phyloP scores from a whole-genome alignment of 345 rosid genomes.

The Dimocarpus longan region DNA sequence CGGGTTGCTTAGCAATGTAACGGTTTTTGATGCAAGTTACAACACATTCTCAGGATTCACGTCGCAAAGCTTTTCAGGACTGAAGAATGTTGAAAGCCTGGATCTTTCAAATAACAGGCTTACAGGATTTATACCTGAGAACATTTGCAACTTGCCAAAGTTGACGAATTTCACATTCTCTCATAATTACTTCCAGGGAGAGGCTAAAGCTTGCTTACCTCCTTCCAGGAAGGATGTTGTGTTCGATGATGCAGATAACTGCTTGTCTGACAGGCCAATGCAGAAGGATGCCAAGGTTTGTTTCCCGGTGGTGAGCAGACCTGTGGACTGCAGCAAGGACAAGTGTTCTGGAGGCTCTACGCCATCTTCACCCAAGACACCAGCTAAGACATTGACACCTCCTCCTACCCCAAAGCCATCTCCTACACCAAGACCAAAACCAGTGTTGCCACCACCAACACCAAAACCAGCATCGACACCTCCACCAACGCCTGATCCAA shows the following conservation, averaged over 20 bases:
- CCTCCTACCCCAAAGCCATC: constrained; percentile 1
- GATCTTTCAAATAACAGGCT: constrained; percentile 57
- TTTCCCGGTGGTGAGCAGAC: constrained; percentile 44
- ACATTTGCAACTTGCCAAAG: constrained; percentile 57
- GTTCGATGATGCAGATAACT: constrained; percentile 54
- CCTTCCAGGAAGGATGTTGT: constrained; percentile 27
- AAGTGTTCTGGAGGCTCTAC: constrained; percentile 38
- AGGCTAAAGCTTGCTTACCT: constrained; percentile 46
- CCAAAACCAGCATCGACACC: not conserved
- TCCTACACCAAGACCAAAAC: not conserved
- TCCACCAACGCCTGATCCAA: no score
- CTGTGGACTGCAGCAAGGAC: constrained; percentile 77
- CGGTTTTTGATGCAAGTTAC: constrained; percentile 57
- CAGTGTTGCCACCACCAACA: constrained; percentile 11
- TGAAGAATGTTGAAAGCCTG: constrained; percentile 41
- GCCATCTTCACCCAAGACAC: constrained; percentile 20
- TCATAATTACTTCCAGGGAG: constrained; percentile 58
- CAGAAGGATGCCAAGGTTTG: constrained; percentile 50
- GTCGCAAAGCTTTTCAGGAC: constrained; percentile 38
- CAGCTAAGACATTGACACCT: not conserved
- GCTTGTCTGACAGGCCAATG: constrained; percentile 48
- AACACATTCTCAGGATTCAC: constrained; percentile 55
- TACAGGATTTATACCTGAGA: constrained; percentile 56
- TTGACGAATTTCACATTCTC: constrained; percentile 57
- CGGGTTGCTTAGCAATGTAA: constrained; percentile 50